Evolutionary conservation across 1,139 yeast genomes (phyloP).

Genomic region (Pichia cactophila): DNA sequence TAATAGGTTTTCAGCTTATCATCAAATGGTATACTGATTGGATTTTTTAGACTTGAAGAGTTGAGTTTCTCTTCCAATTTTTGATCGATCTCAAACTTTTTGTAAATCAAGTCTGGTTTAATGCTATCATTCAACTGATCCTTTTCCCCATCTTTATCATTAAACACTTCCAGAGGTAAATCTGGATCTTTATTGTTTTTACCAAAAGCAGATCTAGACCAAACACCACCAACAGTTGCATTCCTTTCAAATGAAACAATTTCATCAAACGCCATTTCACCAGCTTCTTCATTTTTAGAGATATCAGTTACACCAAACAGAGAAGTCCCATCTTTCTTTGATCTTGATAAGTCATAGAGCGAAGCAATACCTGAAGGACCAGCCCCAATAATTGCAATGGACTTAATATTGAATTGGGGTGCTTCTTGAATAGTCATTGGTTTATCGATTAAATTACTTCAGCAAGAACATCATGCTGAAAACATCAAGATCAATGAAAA

Average conservation of each 20-base stretch:
- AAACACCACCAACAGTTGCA: slow-evolving; percentile 37
- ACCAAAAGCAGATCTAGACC: slow-evolving; percentile 24
- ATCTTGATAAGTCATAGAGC: slow-evolving; percentile 30
- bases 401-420: slow-evolving; percentile 14
- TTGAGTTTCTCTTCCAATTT: slow-evolving; percentile 7
- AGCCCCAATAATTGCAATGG: slow-evolving; percentile 43
- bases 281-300: slow-evolving; percentile 17
- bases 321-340: slow-evolving; percentile 10
- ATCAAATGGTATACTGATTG: slow-evolving; percentile 6
- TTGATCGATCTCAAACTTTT: slow-evolving; percentile 9
- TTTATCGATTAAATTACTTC: neutral
- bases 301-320: slow-evolving; percentile 12
- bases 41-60: slow-evolving; percentile 10
- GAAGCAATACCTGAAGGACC: slow-evolving; percentile 46
- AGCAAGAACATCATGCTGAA: no score
- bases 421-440: neutral
- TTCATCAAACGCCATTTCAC: slow-evolving; percentile 29
- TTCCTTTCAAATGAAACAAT: slow-evolving; percentile 37
- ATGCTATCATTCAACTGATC: neutral
- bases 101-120: slow-evolving; percentile 9
- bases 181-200: slow-evolving; percentile 21
- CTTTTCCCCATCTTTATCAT: neutral
- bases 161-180: slow-evolving; percentile 15
- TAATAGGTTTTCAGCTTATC: slow-evolving; percentile 1
- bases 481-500: no score